Evolutionary conservation across 331 rosid genomes (phyloP), one percentile per base, ranked within the genome.

Genomic region (Malus hybrid): DNA sequence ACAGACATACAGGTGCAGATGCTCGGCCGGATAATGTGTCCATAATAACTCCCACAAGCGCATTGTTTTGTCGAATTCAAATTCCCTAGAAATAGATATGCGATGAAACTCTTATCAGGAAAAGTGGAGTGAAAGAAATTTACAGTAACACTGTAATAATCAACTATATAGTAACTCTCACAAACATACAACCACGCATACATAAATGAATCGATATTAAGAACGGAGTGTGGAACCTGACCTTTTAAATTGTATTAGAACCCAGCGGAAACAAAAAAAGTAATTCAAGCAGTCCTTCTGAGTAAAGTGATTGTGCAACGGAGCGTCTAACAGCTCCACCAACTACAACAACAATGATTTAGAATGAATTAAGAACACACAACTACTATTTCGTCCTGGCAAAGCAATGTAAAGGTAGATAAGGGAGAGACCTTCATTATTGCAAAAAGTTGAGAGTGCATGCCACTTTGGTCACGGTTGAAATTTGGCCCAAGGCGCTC

Each of bases 391-490:
- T 10, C 64, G 6, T 10, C 69, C 32, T 31, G 60, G 56, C 28
- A 19, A 70, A 66, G 42, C 16, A 71, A 72, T 9, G 31, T 56
- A 9, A 22, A 64, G 54, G 22, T 14, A 7, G 36, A 31, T 5
- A 59, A 5, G 56, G 6, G 57, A 78, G 31, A 46, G 75, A 95
- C 99, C 99, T 95, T 95, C 9, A 93, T 90, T 82, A 95, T 80
- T 24, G 99, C 93, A 88, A 95, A 95, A 59, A 95, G 98, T 83
- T 95, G 99, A 75, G 98, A 90, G 82, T 95, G 99, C 99, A 95
- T 95, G 86, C 99, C 99, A 62, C 87, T 95, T 83, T 95, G 99
- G 83, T 95, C 98, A 54, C 98, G 99, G 77, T 95, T 95, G 79
- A 95, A 95, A 86, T 95, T 95, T 68, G 99, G 97, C 78, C 99